Evolutionary conservation across 768 basidiomycete species (phyloP).

Genomic region (Mycena albidolilacea): DNA sequence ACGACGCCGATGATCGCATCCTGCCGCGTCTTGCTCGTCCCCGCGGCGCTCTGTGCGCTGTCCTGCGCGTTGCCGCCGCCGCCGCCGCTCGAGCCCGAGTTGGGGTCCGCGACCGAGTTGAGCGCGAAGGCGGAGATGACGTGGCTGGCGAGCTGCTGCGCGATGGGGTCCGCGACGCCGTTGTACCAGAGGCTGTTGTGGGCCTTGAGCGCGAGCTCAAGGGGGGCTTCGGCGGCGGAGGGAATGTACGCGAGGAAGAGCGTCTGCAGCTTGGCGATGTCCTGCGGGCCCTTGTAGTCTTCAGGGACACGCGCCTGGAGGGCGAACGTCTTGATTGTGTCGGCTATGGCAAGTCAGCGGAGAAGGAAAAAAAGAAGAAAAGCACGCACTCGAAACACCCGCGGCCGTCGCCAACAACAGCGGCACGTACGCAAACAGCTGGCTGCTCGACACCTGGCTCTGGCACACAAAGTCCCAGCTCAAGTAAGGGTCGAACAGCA

Average conservation of each 20-base stretch:
- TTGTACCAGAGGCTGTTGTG: constrained; percentile 71
- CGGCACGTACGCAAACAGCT: constrained; percentile 86
- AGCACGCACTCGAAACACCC: constrained; percentile 48
- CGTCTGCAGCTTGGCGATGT: constrained; percentile 71
- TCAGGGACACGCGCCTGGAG: constrained; percentile 80
- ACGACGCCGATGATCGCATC: constrained; percentile 95
- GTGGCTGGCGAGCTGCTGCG: constrained; percentile 71
- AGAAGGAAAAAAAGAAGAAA: constrained; percentile 28
- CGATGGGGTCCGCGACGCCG: constrained; percentile 58
- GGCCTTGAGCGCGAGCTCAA: constrained; percentile 77
- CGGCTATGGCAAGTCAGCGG: constrained; percentile 41
- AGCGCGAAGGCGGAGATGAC: constrained; percentile 81
- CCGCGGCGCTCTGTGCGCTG: constrained; percentile 47
- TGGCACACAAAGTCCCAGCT: constrained; percentile 80
- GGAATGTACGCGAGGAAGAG: constrained; percentile 84
- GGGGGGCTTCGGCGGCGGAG: constrained; percentile 62
- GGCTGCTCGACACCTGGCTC: constrained; percentile 71
- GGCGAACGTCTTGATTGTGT: constrained; percentile 62
- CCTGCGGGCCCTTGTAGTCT: constrained; percentile 63
- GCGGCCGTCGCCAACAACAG: constrained; percentile 52
- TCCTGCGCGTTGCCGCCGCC: constrained; percentile 41
- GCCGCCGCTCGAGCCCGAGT: constrained; percentile 33
- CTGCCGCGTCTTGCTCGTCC: constrained; percentile 68
- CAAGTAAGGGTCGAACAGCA: constrained; percentile 73
- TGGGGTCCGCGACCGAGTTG: constrained; percentile 59